Evolutionary conservation across 495 filamentous ascomycete genomes (phyloP).

Genomic region (Daldinia loculata): DNA sequence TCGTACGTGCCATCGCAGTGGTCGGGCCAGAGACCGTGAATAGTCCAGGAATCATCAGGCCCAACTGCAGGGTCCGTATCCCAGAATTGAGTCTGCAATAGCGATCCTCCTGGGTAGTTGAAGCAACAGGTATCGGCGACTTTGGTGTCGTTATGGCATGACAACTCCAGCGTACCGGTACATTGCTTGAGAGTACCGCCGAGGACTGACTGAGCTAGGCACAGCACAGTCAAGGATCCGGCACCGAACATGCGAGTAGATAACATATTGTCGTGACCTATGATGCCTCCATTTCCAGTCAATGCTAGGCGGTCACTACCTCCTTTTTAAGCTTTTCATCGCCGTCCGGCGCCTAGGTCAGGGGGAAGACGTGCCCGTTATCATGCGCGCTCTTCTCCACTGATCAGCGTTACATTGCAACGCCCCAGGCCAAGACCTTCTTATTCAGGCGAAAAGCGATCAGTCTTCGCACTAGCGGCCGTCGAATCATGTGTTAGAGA

Average conservation of each 20-base stretch:
- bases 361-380: constrained; percentile 17
- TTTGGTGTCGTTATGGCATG: constrained; percentile 51
- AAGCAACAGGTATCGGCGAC: constrained; percentile 74
- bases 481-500: constrained; percentile 26
- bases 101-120: constrained; percentile 76
- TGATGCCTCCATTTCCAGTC: background rate
- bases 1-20: constrained; percentile 81
- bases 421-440: constrained; percentile 18
- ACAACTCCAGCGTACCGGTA: constrained; percentile 18
- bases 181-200: constrained; percentile 26
- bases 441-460: constrained; percentile 24
- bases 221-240: constrained; percentile 23
- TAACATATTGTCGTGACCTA: constrained; percentile 13
- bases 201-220: constrained; percentile 19
- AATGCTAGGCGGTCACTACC: background rate
- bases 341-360: constrained; percentile 10
- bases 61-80: constrained; percentile 74
- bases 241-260: constrained; percentile 21
- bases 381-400: constrained; percentile 17
- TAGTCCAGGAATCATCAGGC: constrained; percentile 78
- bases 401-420: constrained; percentile 22
- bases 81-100: constrained; percentile 87
- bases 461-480: constrained; percentile 11
- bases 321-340: constrained; percentile 14
- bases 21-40: constrained; percentile 86